Evolutionary conservation across 148 eudicot species (phyloP), one percentile per base, ranked within the genome.

Genomic region (Cornus kousa): DNA sequence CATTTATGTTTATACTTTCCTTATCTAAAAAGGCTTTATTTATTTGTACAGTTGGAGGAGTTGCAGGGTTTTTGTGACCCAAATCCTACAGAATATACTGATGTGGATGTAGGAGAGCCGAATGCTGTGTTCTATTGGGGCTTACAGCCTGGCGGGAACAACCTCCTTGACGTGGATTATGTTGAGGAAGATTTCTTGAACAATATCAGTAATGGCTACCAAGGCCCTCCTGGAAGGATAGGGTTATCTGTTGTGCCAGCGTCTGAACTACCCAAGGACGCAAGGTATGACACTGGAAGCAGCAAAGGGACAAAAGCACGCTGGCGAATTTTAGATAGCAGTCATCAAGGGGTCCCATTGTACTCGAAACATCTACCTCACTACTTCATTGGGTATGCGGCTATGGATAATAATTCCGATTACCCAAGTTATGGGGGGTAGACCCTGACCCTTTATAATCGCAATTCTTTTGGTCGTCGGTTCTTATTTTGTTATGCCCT

Each of bases 111-210:
- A 43, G 22, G 14, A 14, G 80, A 71, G 70, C 88, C 91, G 5
- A 86, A 80, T 31, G 69, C 82, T 7, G 88, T 87, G 20, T 91
- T 84, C 60, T 91, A 83, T 70, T 89, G 91, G 94, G 94, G 89
- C 73, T 77, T 90, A 31, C 75, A 82, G 22, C 82, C 82, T 11
- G 78, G 70, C 32, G 79, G 74, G 43, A 74, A 10, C 8, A 31
- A 39, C 0, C 62, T 48, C 67, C 31, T 87, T 19, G 72, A 87
- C 55, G 6, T 84, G 35, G 31, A 66, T 28, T 71, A 64, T 9
- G 80, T 87, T 7, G 76, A 78, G 77, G 82, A 78, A 46, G 82
- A 81, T 28, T 88, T 90, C 83, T n/a, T 72, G 66, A 84, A 73
- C 80, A 74, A 80, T 53, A 68, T 84, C 9, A 68, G 60, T 40